Percentiles rank a stretch among this genome's conserved stretches.
phyloP scores from a whole-genome alignment of 2,329 filamentous ascomycete genomes.

The Chaetothyriales sp. region DNA sequence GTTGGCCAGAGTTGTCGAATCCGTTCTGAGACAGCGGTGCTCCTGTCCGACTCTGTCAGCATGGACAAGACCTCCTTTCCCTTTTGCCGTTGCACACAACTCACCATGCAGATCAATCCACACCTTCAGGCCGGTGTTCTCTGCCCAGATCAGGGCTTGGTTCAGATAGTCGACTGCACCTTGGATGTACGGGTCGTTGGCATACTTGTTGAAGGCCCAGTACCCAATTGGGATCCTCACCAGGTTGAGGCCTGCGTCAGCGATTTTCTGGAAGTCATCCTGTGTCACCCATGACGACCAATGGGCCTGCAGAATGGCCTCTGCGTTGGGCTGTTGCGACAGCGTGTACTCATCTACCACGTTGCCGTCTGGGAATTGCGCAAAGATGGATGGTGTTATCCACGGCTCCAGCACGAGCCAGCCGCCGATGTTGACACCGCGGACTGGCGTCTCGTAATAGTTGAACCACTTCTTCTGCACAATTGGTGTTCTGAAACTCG shows the following conservation, averaged over 20 bases:
- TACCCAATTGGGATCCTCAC: conserved; percentile 52
- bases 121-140: conserved; percentile 43
- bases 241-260: conserved; percentile 38
- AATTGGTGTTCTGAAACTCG: conserved; percentile 9
- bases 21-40: conserved; percentile 51
- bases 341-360: conserved; percentile 46
- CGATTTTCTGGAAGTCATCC: conserved; percentile 41
- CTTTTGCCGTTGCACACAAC: conserved; percentile 13
- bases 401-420: conserved; percentile 51
- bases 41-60: conserved; percentile 13
- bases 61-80: background rate
- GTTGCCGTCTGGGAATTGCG: conserved; percentile 28
- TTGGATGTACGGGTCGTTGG: conserved; percentile 46
- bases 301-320: conserved; percentile 35
- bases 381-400: conserved; percentile 49
- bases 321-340: conserved; percentile 35
- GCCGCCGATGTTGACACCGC: conserved; percentile 51
- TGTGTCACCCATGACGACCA: conserved; percentile 45
- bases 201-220: conserved; percentile 42
- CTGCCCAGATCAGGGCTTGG: conserved; percentile 44
- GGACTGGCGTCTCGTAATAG: conserved; percentile 6
- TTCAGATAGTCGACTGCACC: conserved; percentile 46
- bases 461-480: background rate
- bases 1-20: conserved; percentile 49
- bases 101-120: conserved; percentile 53